Evolutionary conservation across 1,139 yeast genomes (phyloP).

Genomic region (Yamadazyma blattariae): DNA sequence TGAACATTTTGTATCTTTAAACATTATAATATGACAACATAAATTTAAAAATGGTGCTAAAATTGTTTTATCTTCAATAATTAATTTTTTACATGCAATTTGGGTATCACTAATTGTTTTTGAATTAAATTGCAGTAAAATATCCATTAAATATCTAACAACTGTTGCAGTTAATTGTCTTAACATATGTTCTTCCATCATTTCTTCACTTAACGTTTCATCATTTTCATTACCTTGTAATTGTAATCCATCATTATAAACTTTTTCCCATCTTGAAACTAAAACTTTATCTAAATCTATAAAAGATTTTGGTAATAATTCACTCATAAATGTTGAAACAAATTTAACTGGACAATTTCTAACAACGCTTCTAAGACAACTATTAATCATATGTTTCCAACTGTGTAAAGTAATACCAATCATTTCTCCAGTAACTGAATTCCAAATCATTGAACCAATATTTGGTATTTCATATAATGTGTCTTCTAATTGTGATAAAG

Average conservation of each 20-base stretch:
- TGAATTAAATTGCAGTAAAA: constrained; percentile 69
- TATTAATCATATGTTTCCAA: constrained; percentile 94
- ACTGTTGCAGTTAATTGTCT: constrained; percentile 92
- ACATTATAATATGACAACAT: constrained; percentile 72
- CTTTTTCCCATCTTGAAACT: constrained; percentile 71
- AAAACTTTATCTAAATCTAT: constrained; percentile 69
- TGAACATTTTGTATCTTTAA: constrained; percentile 89
- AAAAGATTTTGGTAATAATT: constrained; percentile 74
- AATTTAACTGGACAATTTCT: constrained; percentile 80
- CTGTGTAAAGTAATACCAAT: constrained; percentile 90
- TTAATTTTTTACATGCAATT: constrained; percentile 59
- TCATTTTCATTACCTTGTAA: constrained; percentile 70
- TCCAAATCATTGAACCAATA: constrained; percentile 74
- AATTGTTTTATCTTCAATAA: constrained; percentile 61
- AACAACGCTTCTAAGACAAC: constrained; percentile 81
- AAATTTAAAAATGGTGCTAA: constrained; percentile 78
- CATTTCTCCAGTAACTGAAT: constrained; percentile 81
- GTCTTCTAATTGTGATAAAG: constrained; percentile 86
- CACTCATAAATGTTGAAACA: constrained; percentile 68
- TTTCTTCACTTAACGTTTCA: constrained; percentile 89
- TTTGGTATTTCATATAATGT: constrained; percentile 85
- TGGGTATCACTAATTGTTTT: constrained; percentile 55
- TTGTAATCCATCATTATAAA: constrained; percentile 67
- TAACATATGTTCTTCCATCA: constrained; percentile 95
- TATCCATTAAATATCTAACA: constrained; percentile 84